Evolutionary conservation across 225 moss, liverwort and hornwort species (phyloP).

Genomic region (Neckera pumila): DNA sequence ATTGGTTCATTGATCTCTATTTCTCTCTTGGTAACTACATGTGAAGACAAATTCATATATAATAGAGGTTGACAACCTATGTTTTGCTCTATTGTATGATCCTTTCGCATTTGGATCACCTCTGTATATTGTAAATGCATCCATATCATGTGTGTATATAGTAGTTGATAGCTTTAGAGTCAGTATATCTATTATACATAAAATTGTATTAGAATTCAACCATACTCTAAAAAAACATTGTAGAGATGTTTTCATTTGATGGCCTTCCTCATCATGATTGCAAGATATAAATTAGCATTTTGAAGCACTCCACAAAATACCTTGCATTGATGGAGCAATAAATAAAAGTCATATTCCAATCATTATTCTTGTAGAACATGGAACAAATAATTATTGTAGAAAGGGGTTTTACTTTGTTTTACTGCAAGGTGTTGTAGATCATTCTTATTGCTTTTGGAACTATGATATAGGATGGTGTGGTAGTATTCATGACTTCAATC

Average conservation of each 20-base stretch:
- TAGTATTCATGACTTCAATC: background rate
- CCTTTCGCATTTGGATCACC: too few relatives aligned
- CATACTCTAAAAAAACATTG: background rate
- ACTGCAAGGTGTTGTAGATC: background rate
- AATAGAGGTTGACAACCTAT: too few relatives aligned
- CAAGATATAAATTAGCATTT: background rate
- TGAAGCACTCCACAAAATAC: background rate
- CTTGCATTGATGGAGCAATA: background rate
- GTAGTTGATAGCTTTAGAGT: accelerated
- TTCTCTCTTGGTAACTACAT: too few relatives aligned
- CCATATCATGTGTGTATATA: too few relatives aligned
- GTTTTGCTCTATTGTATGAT: too few relatives aligned
- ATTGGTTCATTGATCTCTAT: too few relatives aligned
- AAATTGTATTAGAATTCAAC: background rate
- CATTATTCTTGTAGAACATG: background rate
- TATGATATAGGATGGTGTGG: background rate
- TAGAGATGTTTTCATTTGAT: background rate
- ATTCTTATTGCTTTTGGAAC: background rate
- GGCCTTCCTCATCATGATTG: background rate
- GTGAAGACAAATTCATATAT: too few relatives aligned
- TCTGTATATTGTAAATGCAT: too few relatives aligned
- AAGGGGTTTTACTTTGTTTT: background rate
- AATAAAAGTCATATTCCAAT: background rate
- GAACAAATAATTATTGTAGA: background rate
- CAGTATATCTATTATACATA: background rate